Evolutionary conservation across 768 basidiomycete genomes (phyloP).

Genomic region (Clathrus columnatus): DNA sequence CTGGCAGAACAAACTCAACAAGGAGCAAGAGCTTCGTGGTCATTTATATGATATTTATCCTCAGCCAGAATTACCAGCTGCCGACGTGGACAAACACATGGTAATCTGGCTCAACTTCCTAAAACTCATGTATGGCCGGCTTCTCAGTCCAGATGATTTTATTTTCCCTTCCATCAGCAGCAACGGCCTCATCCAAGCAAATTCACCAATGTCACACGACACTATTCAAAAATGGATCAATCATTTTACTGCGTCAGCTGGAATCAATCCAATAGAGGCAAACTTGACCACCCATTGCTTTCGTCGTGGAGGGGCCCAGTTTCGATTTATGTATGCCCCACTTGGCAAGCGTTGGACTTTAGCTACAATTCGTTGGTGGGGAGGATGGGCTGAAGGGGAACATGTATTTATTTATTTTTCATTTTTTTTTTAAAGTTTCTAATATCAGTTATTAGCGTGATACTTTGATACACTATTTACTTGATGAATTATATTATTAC

Average conservation of each 20-base stretch:
- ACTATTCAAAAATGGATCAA: constrained; percentile 21
- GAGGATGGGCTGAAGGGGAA: constrained; percentile 32
- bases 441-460: constrained; percentile 12
- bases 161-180: constrained; percentile 25
- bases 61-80: constrained; percentile 22
- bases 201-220: constrained; percentile 22
- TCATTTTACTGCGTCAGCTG: constrained; percentile 19
- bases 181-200: constrained; percentile 20
- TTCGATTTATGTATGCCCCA: constrained; percentile 31
- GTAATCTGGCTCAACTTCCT: not conserved
- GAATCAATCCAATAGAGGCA: not conserved
- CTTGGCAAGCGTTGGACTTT: constrained; percentile 29
- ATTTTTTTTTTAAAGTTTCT: not conserved
- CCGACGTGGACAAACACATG: constrained; percentile 17
- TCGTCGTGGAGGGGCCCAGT: constrained; percentile 30
- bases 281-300: constrained; percentile 26
- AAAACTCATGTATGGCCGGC: constrained; percentile 13
- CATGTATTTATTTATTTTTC: constrained; percentile 23
- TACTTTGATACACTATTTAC: constrained; percentile 23
- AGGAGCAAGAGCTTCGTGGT: constrained; percentile 17
- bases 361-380: constrained; percentile 32
- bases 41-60: constrained; percentile 29
- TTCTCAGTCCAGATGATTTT: constrained; percentile 20
- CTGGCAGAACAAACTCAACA: constrained; percentile 20
- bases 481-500: constrained; percentile 22